phyloP scores from a whole-genome alignment of 1,284 basidiomycete species.

The Meira nashicola region DNA sequence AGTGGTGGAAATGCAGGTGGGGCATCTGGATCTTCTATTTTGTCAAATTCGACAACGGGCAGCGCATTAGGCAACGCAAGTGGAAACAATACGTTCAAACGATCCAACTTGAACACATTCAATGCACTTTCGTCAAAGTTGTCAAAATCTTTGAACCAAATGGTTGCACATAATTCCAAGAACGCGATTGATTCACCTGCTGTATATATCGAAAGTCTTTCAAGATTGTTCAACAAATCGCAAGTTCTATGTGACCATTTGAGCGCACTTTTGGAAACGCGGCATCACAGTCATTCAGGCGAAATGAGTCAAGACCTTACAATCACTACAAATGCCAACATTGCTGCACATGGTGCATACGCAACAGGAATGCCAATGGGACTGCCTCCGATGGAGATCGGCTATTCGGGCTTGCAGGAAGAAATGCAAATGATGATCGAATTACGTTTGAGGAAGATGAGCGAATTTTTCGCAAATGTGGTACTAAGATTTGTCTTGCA shows the following conservation, averaged over 20 bases:
- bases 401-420: constrained; percentile 22
- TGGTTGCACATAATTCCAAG: constrained; percentile 57
- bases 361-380: neutral
- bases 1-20: neutral
- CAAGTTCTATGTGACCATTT: constrained; percentile 62
- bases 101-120: constrained; percentile 16
- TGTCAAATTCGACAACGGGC: neutral
- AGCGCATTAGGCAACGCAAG: constrained; percentile 1
- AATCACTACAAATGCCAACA: neutral
- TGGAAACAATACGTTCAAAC: constrained; percentile 19
- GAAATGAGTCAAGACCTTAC: neutral
- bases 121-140: constrained; percentile 68
- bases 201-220: constrained; percentile 74
- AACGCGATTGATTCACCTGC: constrained; percentile 77
- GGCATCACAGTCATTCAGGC: neutral
- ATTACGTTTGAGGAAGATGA: constrained; percentile 68
- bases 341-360: neutral
- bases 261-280: neutral
- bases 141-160: constrained; percentile 74
- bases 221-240: constrained; percentile 67
- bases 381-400: constrained; percentile 2
- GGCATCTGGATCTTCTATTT: neutral
- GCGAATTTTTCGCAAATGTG: constrained; percentile 85
- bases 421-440: constrained; percentile 67
- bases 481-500: constrained; percentile 86